Conservation (phyloP, 805 yeast species). For the Soucietia sequanensis region DNA sequence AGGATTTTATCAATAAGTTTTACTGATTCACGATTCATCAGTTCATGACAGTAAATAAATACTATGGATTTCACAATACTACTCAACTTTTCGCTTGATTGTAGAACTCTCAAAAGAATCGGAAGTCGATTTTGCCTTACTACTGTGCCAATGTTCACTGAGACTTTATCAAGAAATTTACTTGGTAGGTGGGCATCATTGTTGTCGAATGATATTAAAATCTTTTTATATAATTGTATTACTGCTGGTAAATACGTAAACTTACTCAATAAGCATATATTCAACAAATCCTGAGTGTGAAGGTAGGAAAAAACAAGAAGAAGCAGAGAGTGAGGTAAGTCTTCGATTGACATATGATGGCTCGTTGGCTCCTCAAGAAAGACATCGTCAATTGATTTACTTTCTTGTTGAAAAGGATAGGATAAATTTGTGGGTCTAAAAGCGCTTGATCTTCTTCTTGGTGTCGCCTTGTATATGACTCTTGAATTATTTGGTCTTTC, state of each 20-base stretch:
- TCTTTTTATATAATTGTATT: constrained; percentile 17
- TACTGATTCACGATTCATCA: too few relatives aligned
- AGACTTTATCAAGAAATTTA: constrained; percentile 8
- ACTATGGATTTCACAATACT: too few relatives aligned
- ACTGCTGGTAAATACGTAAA: constrained; percentile 26
- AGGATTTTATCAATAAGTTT: too few relatives aligned
- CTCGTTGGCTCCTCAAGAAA: neutral
- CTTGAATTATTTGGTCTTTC: too few relatives aligned
- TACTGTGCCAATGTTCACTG: constrained; percentile 17
- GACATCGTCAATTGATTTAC: neutral
- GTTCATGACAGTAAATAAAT: too few relatives aligned
- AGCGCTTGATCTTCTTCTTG: constrained; percentile 10
- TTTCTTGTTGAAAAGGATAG: neutral
- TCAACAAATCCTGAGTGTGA: constrained; percentile 19
- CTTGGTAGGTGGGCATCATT: constrained; percentile 5
- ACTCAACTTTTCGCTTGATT: too few relatives aligned
- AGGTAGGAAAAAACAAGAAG: constrained; percentile 16
- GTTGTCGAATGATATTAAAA: constrained; percentile 16
- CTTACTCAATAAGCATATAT: constrained; percentile 17
- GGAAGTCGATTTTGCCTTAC: too few relatives aligned
- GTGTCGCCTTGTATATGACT: too few relatives aligned
- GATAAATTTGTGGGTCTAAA: constrained; percentile 9
- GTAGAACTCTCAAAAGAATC: too few relatives aligned
- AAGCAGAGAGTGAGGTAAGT: neutral
- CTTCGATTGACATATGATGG: neutral